A percentile compares a stretch with the other conserved stretches of the same genome.
Conservation (phyloP, 1,139 yeast species). For the Arxiozyma slooffiae region DNA sequence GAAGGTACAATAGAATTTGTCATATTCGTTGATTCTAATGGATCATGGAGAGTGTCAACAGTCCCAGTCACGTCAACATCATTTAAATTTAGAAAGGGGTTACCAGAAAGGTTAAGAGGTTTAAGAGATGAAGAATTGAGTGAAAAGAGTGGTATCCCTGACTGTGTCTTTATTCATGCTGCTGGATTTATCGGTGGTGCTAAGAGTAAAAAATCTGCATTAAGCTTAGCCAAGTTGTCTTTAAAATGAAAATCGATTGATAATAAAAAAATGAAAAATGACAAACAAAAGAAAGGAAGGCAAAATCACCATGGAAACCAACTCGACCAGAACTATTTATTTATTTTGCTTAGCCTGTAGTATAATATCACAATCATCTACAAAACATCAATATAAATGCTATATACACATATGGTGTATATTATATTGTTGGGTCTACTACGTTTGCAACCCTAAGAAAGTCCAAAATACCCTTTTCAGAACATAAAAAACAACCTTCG, state of each 20-base stretch:
- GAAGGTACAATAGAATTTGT: constrained; percentile 63
- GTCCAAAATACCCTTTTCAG: no score
- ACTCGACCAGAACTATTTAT: no score
- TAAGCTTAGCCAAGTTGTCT: constrained; percentile 60
- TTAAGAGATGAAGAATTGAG: constrained; percentile 76
- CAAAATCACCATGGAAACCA: no score
- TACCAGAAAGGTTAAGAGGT: constrained; percentile 92
- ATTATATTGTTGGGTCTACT: no score
- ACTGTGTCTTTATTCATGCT: constrained; percentile 87
- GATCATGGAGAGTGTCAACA: constrained; percentile 83
- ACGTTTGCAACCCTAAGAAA: background rate
- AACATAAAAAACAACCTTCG: no score
- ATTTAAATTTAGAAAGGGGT: constrained; percentile 74
- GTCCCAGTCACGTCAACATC: constrained; percentile 67
- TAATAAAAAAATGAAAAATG: background rate
- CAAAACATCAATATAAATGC: no score
- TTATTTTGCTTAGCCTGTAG: no score
- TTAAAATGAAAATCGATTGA: constrained; percentile 13
- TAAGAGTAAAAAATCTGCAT: constrained; percentile 65
- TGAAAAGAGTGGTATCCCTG: constrained; percentile 64
- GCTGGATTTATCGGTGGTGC: constrained; percentile 98
- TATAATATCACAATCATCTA: no score
- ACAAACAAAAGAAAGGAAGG: no score
- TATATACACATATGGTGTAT: no score
- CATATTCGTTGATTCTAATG: constrained; percentile 61